Evolutionary conservation across 2,329 filamentous ascomycete genomes (phyloP), one percentile per base, ranked within the genome.

Genomic region (Camptophora hylomeconis): DNA sequence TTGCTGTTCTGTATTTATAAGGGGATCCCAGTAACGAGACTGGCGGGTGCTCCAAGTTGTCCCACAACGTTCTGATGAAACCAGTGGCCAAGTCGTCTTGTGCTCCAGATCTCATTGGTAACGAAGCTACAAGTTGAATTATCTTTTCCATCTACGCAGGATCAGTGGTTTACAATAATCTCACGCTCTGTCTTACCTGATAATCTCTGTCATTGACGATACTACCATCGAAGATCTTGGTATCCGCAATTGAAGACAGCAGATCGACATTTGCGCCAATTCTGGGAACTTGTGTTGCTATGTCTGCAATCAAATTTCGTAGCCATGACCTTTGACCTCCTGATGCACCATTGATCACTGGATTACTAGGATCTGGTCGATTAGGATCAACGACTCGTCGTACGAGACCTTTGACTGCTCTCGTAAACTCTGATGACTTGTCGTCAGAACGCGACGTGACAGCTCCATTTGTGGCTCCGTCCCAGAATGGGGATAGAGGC

Each of bases 31-130:
- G 32, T 16, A 48, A 47, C 6, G 49, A 51, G 22, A 50, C 26
- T 1, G 50, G 49, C 16, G 51, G 51, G 34, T 53, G 51, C 11
- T 46, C 33, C 28, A 54, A 35, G 25, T 44, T 48, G 27, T 50
- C 41, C 42, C 47, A 53, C n/a, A 50, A 36, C 15, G 36, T 33
- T 11, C 45, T 47, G 27, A 53, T 45, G 27, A 51, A 45, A 8
- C 38, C 33, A 20, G 37, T 31, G 12, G 39, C 46, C 10, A 51
- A 30, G 25, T 44, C 41, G 14, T 40, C 41, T 5, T 45, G 36
- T 8, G 38, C 32, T 18, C 40, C 37, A 3, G 47, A 49, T 12
- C 32, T 38, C 8, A 32, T 33, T 5, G 47, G 47, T 20, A 50
- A 24, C 7, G 47, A 44, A 9, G 33, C 32, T 13, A 39, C 46